phyloP scores from a whole-genome alignment of 495 filamentous ascomycete species.

The Thozetella sp. region DNA sequence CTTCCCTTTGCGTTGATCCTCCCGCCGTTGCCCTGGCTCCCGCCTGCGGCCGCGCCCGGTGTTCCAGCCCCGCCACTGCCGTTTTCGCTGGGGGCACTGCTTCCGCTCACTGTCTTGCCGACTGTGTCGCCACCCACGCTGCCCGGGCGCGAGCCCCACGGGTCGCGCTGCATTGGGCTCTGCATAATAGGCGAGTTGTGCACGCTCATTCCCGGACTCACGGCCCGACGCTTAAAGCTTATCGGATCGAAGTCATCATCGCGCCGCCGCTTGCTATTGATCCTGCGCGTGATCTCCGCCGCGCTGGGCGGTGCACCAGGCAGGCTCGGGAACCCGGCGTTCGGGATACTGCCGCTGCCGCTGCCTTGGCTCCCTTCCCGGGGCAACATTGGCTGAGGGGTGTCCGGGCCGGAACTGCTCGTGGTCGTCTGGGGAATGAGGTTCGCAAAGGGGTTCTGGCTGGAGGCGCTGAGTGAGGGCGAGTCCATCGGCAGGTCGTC shows the following conservation, averaged over 20 bases:
- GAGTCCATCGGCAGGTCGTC: slow-evolving; percentile 82
- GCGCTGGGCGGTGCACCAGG: slow-evolving; percentile 44
- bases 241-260: slow-evolving; percentile 92
- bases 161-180: slow-evolving; percentile 72
- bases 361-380: slow-evolving; percentile 24
- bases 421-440: slow-evolving; percentile 20
- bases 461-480: slow-evolving; percentile 47
- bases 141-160: slow-evolving; percentile 74
- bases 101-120: slow-evolving; percentile 19
- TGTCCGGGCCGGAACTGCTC: slow-evolving; percentile 25
- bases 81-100: slow-evolving; percentile 37
- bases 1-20: slow-evolving; percentile 40
- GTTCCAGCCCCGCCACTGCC: slow-evolving; percentile 27
- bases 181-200: slow-evolving; percentile 90
- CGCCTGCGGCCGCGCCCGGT: slow-evolving; percentile 10
- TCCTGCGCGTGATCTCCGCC: slow-evolving; percentile 67
- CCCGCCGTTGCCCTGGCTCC: slow-evolving; percentile 20
- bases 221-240: slow-evolving; percentile 89
- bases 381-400: slow-evolving; percentile 12
- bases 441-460: not conserved
- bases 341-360: slow-evolving; percentile 31
- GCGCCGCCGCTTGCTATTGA: slow-evolving; percentile 75
- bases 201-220: slow-evolving; percentile 89
- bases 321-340: slow-evolving; percentile 24
- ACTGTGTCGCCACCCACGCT: slow-evolving; percentile 54